Base-by-base conservation (phyloP, 2,329 filamentous ascomycete genomes). In the Periconia digitata region DNA sequence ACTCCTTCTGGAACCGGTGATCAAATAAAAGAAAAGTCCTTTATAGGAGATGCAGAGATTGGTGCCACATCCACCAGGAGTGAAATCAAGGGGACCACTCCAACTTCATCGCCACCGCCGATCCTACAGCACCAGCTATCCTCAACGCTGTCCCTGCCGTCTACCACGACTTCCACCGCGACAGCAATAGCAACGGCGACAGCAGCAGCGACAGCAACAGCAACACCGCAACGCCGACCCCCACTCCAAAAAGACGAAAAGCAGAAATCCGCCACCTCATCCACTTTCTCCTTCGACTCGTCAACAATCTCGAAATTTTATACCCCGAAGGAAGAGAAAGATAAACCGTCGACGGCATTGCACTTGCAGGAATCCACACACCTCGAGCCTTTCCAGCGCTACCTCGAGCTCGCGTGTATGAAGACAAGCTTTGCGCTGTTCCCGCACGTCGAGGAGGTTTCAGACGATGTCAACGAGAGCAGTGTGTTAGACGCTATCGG, bases 401-500 rank as follows among this genome's bases (percentile, higher is more conserved):
- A 76, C 44, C 67, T 77, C 16, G 66, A 69, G 1, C 62, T 71
- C 8, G 54, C 60, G 43, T 76, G 74, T 53, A 63, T 74, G 46
- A 63, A 71, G 46, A 55, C 58, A 6, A 64, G 72, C 18, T 53
- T 63, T 16, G 63, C 66, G 24, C 45, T 72, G 16, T 76, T 76
- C 43, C 53, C 56, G 6, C 64, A 66, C 0, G 47, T 59, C 35
- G 43, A 55, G 13, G 44, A 49, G 8, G 44, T 51, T 12, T 55
- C 55, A 18, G 61, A 57, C 8, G 52, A 62, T 8, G 50, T 63
- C 3, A 71, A 66, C 1, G 73, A 76, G 51, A 69, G 56, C 8
- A 64, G 74, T 12, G 67, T 74, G 5, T 53, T 77, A 15, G 63
- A 73, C 24, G 72, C 73, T 0, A 74, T 77, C 37, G 75, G 74